phyloP scores from a whole-genome alignment of 2,329 filamentous ascomycete species.

The Cordyceps fumosorosea region DNA sequence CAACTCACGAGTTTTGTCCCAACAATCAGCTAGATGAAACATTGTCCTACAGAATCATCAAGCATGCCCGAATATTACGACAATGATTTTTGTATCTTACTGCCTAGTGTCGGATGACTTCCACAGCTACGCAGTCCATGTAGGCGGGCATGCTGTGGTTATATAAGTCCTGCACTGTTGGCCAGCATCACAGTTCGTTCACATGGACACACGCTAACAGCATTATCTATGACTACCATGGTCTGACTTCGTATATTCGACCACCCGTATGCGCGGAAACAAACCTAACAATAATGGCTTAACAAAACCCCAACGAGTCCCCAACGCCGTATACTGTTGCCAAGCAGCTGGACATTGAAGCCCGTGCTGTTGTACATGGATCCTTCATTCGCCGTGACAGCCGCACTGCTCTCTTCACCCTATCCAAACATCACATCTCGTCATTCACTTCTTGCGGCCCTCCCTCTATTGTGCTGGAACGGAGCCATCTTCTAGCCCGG shows the following conservation, averaged over 20 bases:
- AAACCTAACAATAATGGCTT: slow-evolving; percentile 11
- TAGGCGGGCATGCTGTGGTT: slow-evolving; percentile 28
- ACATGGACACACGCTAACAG: background rate
- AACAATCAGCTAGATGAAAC: background rate
- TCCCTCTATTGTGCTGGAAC: slow-evolving; percentile 2
- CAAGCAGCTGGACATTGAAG: background rate
- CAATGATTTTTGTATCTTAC: slow-evolving; percentile 27
- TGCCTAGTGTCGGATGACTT: no score
- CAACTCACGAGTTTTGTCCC: background rate
- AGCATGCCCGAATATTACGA: background rate
- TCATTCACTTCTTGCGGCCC: background rate
- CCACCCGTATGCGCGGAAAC: slow-evolving; percentile 6
- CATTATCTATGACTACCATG: slow-evolving; percentile 8
- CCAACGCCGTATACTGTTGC: slow-evolving; percentile 9
- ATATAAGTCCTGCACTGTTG: slow-evolving; percentile 26
- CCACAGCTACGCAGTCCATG: slow-evolving; percentile 31
- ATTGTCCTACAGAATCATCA: background rate
- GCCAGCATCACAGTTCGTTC: slow-evolving; percentile 5
- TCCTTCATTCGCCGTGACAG: background rate
- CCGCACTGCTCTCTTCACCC: background rate
- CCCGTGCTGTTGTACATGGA: slow-evolving; percentile 2
- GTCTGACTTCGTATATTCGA: slow-evolving; percentile 10
- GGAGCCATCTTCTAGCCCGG: slow-evolving; percentile 1
- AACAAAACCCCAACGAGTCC: slow-evolving; percentile 9
- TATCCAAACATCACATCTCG: slow-evolving; percentile 4